Evolutionary conservation across 345 rosid species (phyloP).

Genomic region (Linum lewisii): DNA sequence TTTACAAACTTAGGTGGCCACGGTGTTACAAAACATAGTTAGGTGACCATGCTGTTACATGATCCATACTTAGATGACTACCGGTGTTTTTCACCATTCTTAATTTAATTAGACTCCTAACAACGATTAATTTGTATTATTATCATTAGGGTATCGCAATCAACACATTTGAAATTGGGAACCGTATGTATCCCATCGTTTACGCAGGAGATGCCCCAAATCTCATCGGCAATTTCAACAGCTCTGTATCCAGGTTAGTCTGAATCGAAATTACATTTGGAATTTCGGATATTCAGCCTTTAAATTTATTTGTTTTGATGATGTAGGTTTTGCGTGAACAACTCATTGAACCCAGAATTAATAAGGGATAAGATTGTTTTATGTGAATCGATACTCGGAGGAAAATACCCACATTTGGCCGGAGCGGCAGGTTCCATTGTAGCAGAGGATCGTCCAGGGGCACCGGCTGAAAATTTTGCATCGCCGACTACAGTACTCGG

Average conservation of each 20-base stretch:
- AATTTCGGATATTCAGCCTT: too few relatives aligned
- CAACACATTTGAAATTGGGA: background rate
- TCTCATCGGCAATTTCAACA: background rate
- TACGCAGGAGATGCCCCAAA: constrained; percentile 8
- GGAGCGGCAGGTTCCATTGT: background rate
- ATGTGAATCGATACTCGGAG: background rate
- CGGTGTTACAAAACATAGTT: too few relatives aligned
- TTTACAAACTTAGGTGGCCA: too few relatives aligned
- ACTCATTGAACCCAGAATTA: background rate
- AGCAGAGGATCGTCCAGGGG: background rate
- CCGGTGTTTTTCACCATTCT: too few relatives aligned
- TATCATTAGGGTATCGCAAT: constrained; percentile 3
- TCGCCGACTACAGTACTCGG: background rate
- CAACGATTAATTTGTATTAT: too few relatives aligned
- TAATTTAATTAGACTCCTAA: too few relatives aligned
- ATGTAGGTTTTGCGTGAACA: background rate
- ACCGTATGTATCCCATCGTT: background rate
- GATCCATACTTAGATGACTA: too few relatives aligned
- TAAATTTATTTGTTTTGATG: too few relatives aligned
- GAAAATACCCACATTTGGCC: background rate
- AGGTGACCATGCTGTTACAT: too few relatives aligned
- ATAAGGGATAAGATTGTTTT: background rate
- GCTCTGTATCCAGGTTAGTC: background rate
- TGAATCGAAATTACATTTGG: too few relatives aligned
- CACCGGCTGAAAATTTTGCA: background rate